These are phyloP conservation scores for Protomyces gravidus DNA, from an alignment of 1,139 yeast genomes.

Conservation along the genomic window DNA sequence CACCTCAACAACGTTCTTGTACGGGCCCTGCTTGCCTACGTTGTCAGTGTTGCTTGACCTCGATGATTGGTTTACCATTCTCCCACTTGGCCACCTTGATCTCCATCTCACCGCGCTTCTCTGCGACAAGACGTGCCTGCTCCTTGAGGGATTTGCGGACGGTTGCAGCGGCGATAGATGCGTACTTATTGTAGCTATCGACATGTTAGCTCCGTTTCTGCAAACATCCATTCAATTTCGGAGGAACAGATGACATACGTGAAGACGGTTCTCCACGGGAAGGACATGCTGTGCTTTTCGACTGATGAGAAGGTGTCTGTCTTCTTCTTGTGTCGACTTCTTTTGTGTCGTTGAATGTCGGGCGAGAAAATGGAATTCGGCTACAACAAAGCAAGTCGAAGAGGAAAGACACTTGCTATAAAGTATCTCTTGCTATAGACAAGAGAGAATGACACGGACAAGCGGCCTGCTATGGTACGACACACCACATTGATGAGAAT, in stretches of 20 bases:
- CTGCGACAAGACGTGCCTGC: constrained; percentile 71
- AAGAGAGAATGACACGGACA: constrained; percentile 21
- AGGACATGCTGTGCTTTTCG: constrained; percentile 9
- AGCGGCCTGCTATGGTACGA: constrained; percentile 24
- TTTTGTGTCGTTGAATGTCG: too few relatives aligned
- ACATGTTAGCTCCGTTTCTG: too few relatives aligned
- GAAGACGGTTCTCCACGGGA: constrained; percentile 28
- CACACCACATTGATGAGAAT: not conserved
- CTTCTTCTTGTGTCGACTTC: not conserved
- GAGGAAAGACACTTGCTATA: not conserved
- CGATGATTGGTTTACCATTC: constrained; percentile 52
- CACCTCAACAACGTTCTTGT: constrained; percentile 10
- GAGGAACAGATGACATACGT: constrained; percentile 4
- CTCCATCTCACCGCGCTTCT: constrained; percentile 71
- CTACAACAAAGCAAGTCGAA: not conserved
- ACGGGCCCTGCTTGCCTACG: constrained; percentile 22
- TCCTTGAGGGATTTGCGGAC: constrained; percentile 86
- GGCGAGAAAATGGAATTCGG: not conserved
- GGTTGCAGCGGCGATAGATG: constrained; percentile 85
- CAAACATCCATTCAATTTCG: too few relatives aligned
- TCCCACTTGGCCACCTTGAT: constrained; percentile 69
- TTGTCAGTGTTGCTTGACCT: not conserved
- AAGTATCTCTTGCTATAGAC: too few relatives aligned
- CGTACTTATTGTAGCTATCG: constrained; percentile 73
- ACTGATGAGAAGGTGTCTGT: not conserved